Conservation (phyloP, 2,329 filamentous ascomycete species). For the Fusarium ramigenum region DNA sequence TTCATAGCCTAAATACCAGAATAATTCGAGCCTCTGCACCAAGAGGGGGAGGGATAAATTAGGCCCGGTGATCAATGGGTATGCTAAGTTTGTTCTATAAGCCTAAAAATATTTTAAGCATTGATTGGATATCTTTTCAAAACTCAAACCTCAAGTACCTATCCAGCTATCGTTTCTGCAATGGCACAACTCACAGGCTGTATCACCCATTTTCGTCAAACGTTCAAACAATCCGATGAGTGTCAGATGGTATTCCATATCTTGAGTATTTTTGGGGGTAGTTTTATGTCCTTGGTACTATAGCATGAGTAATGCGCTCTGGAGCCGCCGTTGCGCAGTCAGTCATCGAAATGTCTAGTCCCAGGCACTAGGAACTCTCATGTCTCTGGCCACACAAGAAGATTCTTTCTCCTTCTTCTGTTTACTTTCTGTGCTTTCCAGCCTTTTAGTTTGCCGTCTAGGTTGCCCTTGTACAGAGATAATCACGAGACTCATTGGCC, state of each 20-base stretch:
- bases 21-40: not conserved
- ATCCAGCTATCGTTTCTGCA: not conserved
- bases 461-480: not conserved
- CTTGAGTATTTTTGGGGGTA: not conserved
- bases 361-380: not conserved
- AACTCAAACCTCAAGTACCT: not conserved
- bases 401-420: not conserved
- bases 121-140: not conserved
- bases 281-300: not conserved
- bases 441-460: not conserved
- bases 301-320: not conserved
- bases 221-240: not conserved
- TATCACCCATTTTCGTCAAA: not conserved
- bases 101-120: not conserved
- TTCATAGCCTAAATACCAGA: not conserved
- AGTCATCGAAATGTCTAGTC: not conserved
- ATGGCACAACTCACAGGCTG: not conserved
- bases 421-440: not conserved
- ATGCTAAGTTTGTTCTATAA: not conserved
- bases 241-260: not conserved
- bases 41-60: not conserved
- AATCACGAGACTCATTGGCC: not conserved
- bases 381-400: not conserved
- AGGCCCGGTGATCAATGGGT: not conserved
- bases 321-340: not conserved